Conservation (phyloP, 2,329 filamentous ascomycete species). For the Phaeosphaeriaceae sp. region DNA sequence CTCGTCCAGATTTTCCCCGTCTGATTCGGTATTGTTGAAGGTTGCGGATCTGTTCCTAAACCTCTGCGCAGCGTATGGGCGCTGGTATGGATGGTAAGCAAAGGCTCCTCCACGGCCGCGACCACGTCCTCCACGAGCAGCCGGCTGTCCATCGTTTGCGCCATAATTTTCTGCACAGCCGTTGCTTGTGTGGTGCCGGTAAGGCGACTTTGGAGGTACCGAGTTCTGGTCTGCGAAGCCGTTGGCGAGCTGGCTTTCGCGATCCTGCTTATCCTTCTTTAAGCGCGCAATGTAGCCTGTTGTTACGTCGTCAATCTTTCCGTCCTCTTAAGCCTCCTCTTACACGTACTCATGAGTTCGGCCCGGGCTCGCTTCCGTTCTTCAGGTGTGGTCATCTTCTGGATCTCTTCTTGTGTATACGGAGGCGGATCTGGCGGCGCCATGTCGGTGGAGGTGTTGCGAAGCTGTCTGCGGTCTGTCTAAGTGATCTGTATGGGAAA, state of each 20-base stretch:
- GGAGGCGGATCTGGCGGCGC: constrained; percentile 32
- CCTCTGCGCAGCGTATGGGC: constrained; percentile 7
- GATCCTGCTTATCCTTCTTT: constrained; percentile 22
- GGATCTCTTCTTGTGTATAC: constrained; percentile 33
- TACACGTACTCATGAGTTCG: constrained; percentile 36
- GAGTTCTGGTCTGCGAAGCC: background rate
- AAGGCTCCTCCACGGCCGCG: constrained; percentile 10
- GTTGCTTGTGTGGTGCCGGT: background rate
- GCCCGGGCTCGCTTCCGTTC: constrained; percentile 29
- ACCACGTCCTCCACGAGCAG: constrained; percentile 16
- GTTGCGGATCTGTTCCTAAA: constrained; percentile 20
- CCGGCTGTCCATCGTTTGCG: background rate
- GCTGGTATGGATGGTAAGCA: constrained; percentile 32
- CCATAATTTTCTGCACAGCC: background rate
- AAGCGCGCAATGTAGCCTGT: constrained; percentile 28
- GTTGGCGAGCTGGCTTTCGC: background rate
- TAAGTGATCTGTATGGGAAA: background rate
- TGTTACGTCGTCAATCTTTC: constrained; percentile 14
- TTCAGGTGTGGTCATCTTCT: constrained; percentile 27
- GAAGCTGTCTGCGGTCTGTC: background rate
- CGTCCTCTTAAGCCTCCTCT: constrained; percentile 7
- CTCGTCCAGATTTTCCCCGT: constrained; percentile 7
- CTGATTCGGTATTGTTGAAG: constrained; percentile 14
- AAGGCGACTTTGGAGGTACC: background rate
- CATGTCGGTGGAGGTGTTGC: constrained; percentile 17